A percentile compares a stretch with the other conserved stretches of the same genome.
phyloP scores from a whole-genome alignment of 2,329 filamentous ascomycete genomes.

The Exophiala dermatitidis region DNA sequence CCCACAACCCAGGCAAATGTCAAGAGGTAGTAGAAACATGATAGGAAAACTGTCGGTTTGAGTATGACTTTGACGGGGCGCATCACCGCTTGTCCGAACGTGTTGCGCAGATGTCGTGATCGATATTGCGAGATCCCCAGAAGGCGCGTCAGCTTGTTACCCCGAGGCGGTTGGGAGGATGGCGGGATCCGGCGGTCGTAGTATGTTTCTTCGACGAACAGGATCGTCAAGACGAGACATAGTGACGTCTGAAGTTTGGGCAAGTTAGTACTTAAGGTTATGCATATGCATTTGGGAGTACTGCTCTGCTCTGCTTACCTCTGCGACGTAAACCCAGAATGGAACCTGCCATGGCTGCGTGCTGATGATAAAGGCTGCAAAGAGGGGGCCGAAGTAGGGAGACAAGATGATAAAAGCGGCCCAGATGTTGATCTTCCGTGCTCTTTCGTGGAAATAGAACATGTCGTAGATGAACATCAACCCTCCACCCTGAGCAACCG shows the following conservation, averaged over 20 bases:
- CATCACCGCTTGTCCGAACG: slow-evolving; percentile 32
- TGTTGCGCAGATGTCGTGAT: slow-evolving; percentile 29
- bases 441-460: slow-evolving; percentile 38
- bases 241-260: slow-evolving; percentile 26
- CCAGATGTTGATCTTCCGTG: slow-evolving; percentile 38
- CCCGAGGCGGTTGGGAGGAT: slow-evolving; percentile 23
- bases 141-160: slow-evolving; percentile 28
- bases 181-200: slow-evolving; percentile 31
- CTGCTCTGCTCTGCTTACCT: slow-evolving; percentile 11
- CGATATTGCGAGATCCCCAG: slow-evolving; percentile 28
- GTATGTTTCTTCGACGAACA: slow-evolving; percentile 36
- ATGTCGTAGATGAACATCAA: slow-evolving; percentile 41
- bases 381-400: slow-evolving; percentile 27
- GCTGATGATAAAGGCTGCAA: slow-evolving; percentile 34
- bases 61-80: slow-evolving; percentile 34
- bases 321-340: slow-evolving; percentile 34
- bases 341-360: slow-evolving; percentile 34
- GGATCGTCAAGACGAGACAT: slow-evolving; percentile 30
- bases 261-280: background rate
- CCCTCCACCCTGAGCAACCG: slow-evolving; percentile 37
- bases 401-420: slow-evolving; percentile 33
- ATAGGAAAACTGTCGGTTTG: slow-evolving; percentile 36
- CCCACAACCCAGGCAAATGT: slow-evolving; percentile 42
- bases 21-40: slow-evolving; percentile 35
- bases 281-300: too few relatives aligned